Evolutionary conservation across 2,329 filamentous ascomycete genomes (phyloP).

Genomic region (Colletotrichum filicis): DNA sequence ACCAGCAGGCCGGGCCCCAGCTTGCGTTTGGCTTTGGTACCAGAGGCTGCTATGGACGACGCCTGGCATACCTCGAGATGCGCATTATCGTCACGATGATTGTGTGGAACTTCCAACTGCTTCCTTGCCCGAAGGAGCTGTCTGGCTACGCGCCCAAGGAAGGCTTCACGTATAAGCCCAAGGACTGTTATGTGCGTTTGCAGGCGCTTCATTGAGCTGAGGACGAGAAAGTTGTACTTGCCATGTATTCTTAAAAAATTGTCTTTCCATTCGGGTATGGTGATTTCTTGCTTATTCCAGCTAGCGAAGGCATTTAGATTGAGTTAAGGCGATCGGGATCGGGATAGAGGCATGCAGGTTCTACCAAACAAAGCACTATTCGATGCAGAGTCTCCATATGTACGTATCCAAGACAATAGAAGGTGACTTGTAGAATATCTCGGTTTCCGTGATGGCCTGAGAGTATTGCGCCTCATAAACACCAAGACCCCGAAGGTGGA

Average conservation of each 20-base stretch:
- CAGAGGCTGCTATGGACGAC: constrained; percentile 50
- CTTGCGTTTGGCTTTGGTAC: constrained; percentile 49
- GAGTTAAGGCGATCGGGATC: background rate
- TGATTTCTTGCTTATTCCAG: background rate
- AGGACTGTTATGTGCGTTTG: background rate
- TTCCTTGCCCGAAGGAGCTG: background rate
- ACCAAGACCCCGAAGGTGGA: too few relatives aligned
- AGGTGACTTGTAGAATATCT: too few relatives aligned
- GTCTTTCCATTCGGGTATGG: too few relatives aligned
- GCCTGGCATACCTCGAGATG: constrained; percentile 48
- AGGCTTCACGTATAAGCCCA: background rate
- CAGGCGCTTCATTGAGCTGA: background rate
- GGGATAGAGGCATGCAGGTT: background rate
- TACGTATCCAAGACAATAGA: too few relatives aligned
- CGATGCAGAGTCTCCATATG: too few relatives aligned
- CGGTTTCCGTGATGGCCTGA: too few relatives aligned
- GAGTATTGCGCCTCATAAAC: too few relatives aligned
- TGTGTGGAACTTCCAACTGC: constrained; percentile 50
- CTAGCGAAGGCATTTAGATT: background rate
- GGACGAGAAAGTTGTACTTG: background rate
- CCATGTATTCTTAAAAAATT: too few relatives aligned
- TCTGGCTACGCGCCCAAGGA: background rate
- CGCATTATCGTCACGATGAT: constrained; percentile 47
- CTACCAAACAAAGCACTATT: background rate
- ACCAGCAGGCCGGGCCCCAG: constrained; percentile 46